phyloP scores from a whole-genome alignment of 2,329 filamentous ascomycete species.

The Aaosphaeria pasadenensis region DNA sequence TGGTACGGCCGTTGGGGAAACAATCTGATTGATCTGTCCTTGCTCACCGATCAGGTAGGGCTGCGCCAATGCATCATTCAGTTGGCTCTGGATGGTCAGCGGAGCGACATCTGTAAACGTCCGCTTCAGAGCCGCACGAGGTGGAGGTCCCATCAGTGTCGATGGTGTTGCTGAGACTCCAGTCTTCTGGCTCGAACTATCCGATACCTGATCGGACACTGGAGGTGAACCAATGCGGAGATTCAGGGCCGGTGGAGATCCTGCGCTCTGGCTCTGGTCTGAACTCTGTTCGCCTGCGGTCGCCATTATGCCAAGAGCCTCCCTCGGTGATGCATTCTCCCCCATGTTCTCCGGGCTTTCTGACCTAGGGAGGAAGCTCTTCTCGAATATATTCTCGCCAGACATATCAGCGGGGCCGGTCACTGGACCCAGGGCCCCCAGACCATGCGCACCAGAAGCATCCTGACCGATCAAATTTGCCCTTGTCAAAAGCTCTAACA shows the following conservation, averaged over 20 bases:
- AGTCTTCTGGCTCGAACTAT: constrained; percentile 17
- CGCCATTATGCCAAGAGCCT: constrained; percentile 11
- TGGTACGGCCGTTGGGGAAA: constrained; percentile 48
- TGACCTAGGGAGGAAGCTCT: constrained; percentile 62
- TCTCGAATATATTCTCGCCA: constrained; percentile 80
- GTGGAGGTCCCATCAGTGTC: constrained; percentile 17
- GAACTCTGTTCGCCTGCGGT: constrained; percentile 17
- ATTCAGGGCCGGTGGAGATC: background rate
- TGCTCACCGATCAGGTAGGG: constrained; percentile 65
- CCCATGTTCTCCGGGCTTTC: constrained; percentile 40
- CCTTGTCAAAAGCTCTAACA: constrained; percentile 82
- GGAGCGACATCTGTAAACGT: constrained; percentile 82
- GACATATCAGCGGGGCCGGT: constrained; percentile 76
- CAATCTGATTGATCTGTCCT: constrained; percentile 41
- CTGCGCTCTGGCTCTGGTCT: constrained; percentile 10
- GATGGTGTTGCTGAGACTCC: constrained; percentile 15
- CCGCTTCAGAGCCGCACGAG: constrained; percentile 70
- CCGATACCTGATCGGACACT: constrained; percentile 18
- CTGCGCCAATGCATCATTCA: constrained; percentile 80
- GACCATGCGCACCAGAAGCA: constrained; percentile 52
- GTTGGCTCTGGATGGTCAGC: constrained; percentile 72
- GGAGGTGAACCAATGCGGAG: constrained; percentile 9
- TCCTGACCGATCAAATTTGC: constrained; percentile 74
- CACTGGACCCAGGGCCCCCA: constrained; percentile 60
- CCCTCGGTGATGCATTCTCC: background rate